Evolutionary conservation across 352 stramenopile genomes (phyloP), one percentile per base, ranked within the genome.

Genomic region (Aphanomyces invadans): DNA sequence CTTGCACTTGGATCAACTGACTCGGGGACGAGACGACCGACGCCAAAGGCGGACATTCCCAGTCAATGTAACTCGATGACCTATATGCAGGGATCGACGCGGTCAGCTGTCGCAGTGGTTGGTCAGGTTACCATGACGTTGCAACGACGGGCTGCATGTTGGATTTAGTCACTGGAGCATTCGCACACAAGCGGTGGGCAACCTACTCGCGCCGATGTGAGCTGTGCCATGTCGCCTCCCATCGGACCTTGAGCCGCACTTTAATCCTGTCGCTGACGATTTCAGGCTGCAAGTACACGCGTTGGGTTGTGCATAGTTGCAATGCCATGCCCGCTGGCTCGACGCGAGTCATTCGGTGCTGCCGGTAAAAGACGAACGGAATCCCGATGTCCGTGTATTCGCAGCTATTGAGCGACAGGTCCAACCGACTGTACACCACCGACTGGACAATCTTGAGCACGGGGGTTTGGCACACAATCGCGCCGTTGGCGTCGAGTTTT

Each of bases 321-420:
- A 67, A 12, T 23, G 60, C 42, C 39, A 67, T 67, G 7, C 60
- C 60, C 12, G 15, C 15, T 23, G 60, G 60, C 45, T 67, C 60
- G 15, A 67, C 60, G 0, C 21, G 21, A 1, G 11, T 28, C 1
- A 67, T 1, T 36, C 3, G 42, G 28, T 67, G 46, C 21, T 29
- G 60, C 11, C 42, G 17, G 38, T 28, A 67, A 25, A 67, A 67
- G 19, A 26, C 56, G 26, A 67, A 67, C 17, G 60, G 49, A 23
- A 28, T 15, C 19, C 25, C 48, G 7, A 51, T 11, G 12, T 51
- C 44, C 28, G 60, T 59, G 33, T 57, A 67, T 17, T 67, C 60
- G 49, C 46, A 67, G 32, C 42, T 45, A 44, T 67, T 67, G 46
- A 67, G 49, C 1, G 42, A 59, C 11, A 67, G 45, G 10, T 67